These are phyloP conservation scores for Rhizomucor miehei DNA, from an alignment of 371 early-diverging fungal species.

Conservation along the genomic window DNA sequence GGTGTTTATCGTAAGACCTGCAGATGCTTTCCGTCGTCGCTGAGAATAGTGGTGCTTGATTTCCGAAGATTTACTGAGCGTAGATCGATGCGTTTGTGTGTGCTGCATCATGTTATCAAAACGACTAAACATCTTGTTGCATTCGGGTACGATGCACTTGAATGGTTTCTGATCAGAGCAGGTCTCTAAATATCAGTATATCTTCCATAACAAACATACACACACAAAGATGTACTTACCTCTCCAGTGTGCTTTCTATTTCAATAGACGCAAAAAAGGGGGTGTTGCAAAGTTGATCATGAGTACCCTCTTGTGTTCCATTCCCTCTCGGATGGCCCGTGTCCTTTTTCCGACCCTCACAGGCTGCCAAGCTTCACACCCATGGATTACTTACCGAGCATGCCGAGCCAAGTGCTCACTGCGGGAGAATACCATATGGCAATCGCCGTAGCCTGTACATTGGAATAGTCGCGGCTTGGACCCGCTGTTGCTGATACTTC, in stretches of 20 bases:
- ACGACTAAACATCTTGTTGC: conserved; percentile 54
- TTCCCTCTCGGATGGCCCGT: conserved; percentile 1
- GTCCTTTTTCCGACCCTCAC: background rate
- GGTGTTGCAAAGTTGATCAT: conserved; percentile 3
- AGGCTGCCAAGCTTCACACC: background rate
- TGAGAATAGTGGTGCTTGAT: conserved; percentile 1
- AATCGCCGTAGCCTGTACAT: conserved; percentile 59
- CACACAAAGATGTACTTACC: conserved; percentile 9
- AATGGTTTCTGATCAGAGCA: conserved; percentile 43
- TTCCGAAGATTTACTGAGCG: background rate
- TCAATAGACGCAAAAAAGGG: conserved; percentile 4
- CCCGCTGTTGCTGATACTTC: conserved; percentile 11
- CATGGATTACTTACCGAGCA: conserved; percentile 37
- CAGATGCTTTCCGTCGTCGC: conserved; percentile 1
- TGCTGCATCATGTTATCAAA: conserved; percentile 69
- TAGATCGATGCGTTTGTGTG: conserved; percentile 51
- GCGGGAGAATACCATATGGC: conserved; percentile 60
- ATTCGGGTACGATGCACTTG: conserved; percentile 51
- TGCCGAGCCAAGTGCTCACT: conserved; percentile 62
- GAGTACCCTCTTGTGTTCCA: conserved; percentile 3
- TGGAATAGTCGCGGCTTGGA: conserved; percentile 51
- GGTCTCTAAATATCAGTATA: too few species aligned
- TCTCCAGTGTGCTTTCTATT: conserved; percentile 62
- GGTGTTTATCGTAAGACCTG: background rate
- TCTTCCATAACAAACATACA: conserved; percentile 2